A percentile compares a stretch with the other conserved stretches of the same genome.
These are phyloP conservation scores for Wickerhamiella australiensis DNA, from an alignment of 805 yeast genomes.

Conservation along the genomic window DNA sequence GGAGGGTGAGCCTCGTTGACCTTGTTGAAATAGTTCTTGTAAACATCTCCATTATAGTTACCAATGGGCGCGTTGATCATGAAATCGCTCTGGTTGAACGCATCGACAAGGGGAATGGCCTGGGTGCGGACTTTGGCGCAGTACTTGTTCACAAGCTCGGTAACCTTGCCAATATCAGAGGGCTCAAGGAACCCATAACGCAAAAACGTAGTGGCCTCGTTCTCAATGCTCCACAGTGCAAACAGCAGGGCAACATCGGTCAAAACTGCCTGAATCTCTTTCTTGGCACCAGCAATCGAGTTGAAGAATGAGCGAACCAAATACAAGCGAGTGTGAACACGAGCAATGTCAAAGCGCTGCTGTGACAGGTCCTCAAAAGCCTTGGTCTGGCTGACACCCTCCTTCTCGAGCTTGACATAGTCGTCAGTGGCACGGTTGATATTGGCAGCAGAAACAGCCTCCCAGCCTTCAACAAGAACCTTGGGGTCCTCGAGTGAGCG, in stretches of 20 bases:
- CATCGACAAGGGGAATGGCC: constrained; percentile 65
- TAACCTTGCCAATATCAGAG: constrained; percentile 33
- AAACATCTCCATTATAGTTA: constrained; percentile 64
- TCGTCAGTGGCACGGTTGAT: constrained; percentile 27
- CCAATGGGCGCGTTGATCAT: constrained; percentile 74
- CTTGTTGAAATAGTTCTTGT: constrained; percentile 54
- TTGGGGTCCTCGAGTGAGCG: constrained; percentile 23
- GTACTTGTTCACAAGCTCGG: constrained; percentile 35
- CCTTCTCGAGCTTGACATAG: constrained; percentile 20
- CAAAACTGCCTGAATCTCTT: constrained; percentile 15
- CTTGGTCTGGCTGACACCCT: constrained; percentile 24
- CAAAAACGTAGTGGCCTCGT: constrained; percentile 57
- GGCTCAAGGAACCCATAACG: constrained; percentile 46
- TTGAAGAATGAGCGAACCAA: constrained; percentile 28
- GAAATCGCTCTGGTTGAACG: constrained; percentile 67
- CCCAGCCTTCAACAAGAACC: constrained; percentile 30
- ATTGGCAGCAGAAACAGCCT: constrained; percentile 28
- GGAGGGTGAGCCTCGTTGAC: constrained; percentile 42
- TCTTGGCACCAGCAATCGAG: constrained; percentile 14
- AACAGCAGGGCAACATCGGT: constrained; percentile 28
- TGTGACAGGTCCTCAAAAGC: constrained; percentile 33
- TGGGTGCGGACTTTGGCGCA: constrained; percentile 46
- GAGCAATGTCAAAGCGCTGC: constrained; percentile 32
- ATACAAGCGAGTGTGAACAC: constrained; percentile 31
- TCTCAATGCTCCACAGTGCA: constrained; percentile 53